These are phyloP conservation scores for Balansia obtecta DNA, from an alignment of 2,329 filamentous ascomycete species.

Conservation along the genomic window DNA sequence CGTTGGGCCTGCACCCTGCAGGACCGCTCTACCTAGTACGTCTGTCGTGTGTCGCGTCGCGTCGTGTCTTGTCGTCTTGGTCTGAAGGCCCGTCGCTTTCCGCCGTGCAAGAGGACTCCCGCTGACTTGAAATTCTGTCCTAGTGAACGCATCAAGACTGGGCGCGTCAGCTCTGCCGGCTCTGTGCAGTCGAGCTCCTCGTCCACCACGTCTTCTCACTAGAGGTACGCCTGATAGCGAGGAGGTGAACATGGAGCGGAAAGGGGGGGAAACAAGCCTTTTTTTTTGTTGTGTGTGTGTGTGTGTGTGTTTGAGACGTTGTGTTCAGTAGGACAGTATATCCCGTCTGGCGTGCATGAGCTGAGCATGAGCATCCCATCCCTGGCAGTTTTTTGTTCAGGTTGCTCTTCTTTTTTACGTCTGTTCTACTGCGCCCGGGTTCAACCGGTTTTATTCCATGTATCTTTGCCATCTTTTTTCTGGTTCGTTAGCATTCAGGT, in stretches of 20 bases:
- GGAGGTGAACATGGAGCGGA: not conserved
- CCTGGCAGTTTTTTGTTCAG: too few species aligned
- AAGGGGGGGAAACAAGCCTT: not conserved
- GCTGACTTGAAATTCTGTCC: conserved; percentile 6
- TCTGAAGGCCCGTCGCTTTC: not conserved
- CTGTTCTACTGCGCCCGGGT: too few species aligned
- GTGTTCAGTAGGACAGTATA: too few species aligned
- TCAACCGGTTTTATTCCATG: too few species aligned
- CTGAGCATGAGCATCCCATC: too few species aligned
- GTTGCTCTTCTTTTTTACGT: too few species aligned
- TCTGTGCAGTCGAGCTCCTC: conserved; percentile 21
- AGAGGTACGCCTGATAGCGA: not conserved
- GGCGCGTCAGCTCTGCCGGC: conserved; percentile 23
- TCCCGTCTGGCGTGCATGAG: too few species aligned
- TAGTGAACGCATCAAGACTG: conserved; percentile 29
- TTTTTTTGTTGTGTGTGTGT: too few species aligned
- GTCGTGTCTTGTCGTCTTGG: too few species aligned
- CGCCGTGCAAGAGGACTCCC: not conserved
- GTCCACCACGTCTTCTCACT: conserved; percentile 5
- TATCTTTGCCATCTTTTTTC: too few species aligned
- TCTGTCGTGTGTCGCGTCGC: conserved; percentile 7
- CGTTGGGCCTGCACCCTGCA: conserved; percentile 29
- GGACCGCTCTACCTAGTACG: conserved; percentile 33
- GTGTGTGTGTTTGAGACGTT: too few species aligned
- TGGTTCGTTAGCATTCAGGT: too few species aligned